Base-by-base conservation (phyloP, 2,329 filamentous ascomycete genomes). In the Plenodomus lindquistii region DNA sequence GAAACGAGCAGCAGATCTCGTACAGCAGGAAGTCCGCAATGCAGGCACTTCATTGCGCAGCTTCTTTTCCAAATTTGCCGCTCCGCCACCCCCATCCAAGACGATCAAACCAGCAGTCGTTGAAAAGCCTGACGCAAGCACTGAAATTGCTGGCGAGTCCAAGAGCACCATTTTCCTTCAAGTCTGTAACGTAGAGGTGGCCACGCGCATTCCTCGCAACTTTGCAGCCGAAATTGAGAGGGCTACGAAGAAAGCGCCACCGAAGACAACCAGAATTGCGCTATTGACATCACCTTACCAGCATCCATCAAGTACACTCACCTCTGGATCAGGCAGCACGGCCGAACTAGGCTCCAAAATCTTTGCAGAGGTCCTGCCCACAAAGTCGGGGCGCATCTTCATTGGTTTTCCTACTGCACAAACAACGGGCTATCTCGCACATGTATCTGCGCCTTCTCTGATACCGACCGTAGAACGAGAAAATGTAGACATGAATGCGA, bases 331-430 rank as follows among this genome's bases (percentile, higher is more conserved):
- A 2, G 77, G 76, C 15, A 72, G 70, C 9, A 76, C 74, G 8
- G 73, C 77, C 10, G 76, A 81, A 7, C 84, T 86, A 52, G 81
- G 83, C 2, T 80, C 82, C 1, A 90, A 96, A 66, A 85, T 99
- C 7, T 97, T 99, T 70, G 84, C 88, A 1, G 94, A 92, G 1
- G 92, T 99, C 1, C 75, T 97, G 4, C 94, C 94, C 2, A 91
- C 84, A 48, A 95, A 91, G 70, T 89, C 89, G 60, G 94, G 94
- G 6, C 86, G 90, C 44, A 89, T 99, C 45, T 99, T 97, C 65
- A 99, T 99, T 65, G 94, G 94, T 0, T 99, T 99, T 66, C 93
- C 94, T 2, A 99, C 94, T 1, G 92, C 93, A 60, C 94, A 99
- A 75, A 99, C 94, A 0, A 99, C 95, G 0, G 94, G 93, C 45